Evolutionary conservation across 1,284 basidiomycete genomes (phyloP).

Genomic region (Sanghuangporus sanghuang): DNA sequence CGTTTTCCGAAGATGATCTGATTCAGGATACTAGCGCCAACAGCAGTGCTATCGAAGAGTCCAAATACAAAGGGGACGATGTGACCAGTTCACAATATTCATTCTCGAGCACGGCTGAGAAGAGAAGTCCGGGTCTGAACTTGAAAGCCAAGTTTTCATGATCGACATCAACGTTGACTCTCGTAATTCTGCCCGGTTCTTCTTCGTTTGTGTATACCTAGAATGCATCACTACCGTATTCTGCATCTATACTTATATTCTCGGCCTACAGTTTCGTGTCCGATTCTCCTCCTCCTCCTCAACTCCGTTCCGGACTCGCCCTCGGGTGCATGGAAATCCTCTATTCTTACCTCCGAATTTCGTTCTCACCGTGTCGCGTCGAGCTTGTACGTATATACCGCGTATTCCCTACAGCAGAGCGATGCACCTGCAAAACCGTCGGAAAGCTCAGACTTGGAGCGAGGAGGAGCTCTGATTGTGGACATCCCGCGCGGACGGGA

Average conservation of each 20-base stretch:
- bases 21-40: background rate
- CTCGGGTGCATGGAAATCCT: background rate
- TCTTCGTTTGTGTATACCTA: background rate
- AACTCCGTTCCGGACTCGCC: background rate
- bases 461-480: conserved; percentile 7
- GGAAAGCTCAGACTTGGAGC: background rate
- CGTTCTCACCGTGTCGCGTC: conserved; percentile 10
- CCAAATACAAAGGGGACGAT: background rate
- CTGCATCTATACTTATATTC: background rate
- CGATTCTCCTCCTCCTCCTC: no score
- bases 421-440: background rate
- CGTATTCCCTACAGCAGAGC: background rate
- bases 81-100: conserved; percentile 9
- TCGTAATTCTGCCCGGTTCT: background rate
- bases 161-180: conserved; percentile 1
- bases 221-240: background rate
- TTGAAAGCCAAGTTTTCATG: background rate
- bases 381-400: conserved; percentile 14
- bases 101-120: conserved; percentile 13
- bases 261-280: background rate
- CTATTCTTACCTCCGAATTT: background rate
- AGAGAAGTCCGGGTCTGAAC: conserved; percentile 10
- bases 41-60: background rate
- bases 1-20: background rate
- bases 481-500: conserved; percentile 16